Evolutionary conservation across 768 basidiomycete genomes (phyloP).

Genomic region (Tephrocybe sp.): DNA sequence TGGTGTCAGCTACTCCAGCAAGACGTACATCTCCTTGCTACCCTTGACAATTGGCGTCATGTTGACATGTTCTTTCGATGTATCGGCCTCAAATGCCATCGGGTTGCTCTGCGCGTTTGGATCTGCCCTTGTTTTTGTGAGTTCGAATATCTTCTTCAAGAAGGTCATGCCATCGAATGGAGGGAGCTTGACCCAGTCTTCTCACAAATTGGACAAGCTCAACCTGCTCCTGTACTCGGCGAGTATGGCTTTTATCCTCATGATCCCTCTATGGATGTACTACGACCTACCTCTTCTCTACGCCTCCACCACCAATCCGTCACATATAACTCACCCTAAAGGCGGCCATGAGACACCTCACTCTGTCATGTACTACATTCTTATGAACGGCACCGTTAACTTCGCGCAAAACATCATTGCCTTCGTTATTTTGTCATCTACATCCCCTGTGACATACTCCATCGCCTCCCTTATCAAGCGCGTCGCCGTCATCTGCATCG

Average conservation of each 20-base stretch:
- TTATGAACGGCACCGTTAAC: constrained; percentile 94
- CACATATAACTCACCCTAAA: constrained; percentile 43
- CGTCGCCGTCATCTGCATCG: constrained; percentile 96
- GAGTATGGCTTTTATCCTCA: constrained; percentile 89
- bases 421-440: constrained; percentile 92
- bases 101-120: constrained; percentile 97
- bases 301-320: constrained; percentile 37
- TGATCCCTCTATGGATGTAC: constrained; percentile 95
- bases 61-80: constrained; percentile 93
- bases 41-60: constrained; percentile 96
- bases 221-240: constrained; percentile 95
- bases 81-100: constrained; percentile 80
- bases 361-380: constrained; percentile 77
- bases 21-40: constrained; percentile 91
- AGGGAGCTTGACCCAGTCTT: constrained; percentile 36
- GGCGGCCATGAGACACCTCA: constrained; percentile 52
- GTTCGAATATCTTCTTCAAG: constrained; percentile 99
- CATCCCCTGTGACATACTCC: constrained; percentile 97
- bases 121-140: constrained; percentile 94
- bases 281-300: constrained; percentile 79
- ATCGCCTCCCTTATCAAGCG: constrained; percentile 98
- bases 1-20: constrained; percentile 87
- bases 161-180: constrained; percentile 85
- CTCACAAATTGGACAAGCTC: constrained; percentile 93
- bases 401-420: constrained; percentile 98